Percentiles rank a stretch among this genome's conserved stretches.
phyloP scores from a whole-genome alignment of 257 asterid species.

The Salvia hispanica region DNA sequence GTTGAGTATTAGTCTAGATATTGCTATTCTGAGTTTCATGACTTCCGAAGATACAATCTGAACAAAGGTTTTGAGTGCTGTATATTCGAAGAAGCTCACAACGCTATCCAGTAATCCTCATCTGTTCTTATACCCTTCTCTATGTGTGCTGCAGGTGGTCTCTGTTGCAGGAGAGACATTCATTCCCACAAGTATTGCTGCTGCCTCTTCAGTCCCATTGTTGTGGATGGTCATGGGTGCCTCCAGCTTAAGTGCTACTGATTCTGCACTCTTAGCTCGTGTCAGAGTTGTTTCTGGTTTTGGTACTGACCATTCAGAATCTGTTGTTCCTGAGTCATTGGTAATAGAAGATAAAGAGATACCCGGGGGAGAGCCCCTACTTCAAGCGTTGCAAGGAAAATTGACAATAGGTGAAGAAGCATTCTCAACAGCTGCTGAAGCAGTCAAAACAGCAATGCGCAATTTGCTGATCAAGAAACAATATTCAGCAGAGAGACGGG shows the following conservation, averaged over 20 bases:
- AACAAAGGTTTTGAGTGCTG: too few species aligned
- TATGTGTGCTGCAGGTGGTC: conserved; percentile 51
- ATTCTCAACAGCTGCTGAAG: conserved; percentile 67
- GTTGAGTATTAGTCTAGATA: too few species aligned
- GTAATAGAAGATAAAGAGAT: conserved; percentile 60
- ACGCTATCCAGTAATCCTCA: background rate
- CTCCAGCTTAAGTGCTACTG: conserved; percentile 42
- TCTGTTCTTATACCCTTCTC: background rate
- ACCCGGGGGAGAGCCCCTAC: conserved; percentile 64
- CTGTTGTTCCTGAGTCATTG: conserved; percentile 24
- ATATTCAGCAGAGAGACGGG: conserved; percentile 70
- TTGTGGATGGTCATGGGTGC: conserved; percentile 97
- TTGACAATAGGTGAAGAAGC: conserved; percentile 60
- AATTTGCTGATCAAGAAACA: conserved; percentile 88
- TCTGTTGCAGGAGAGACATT: conserved; percentile 58
- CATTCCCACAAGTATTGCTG: conserved; percentile 75
- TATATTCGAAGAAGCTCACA: too few species aligned
- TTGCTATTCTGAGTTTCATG: too few species aligned
- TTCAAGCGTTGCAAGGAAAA: conserved; percentile 67
- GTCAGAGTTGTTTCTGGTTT: conserved; percentile 63
- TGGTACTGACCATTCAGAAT: conserved; percentile 35
- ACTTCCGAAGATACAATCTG: too few species aligned
- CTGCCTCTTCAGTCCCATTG: conserved; percentile 46
- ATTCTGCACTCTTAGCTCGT: conserved; percentile 55
- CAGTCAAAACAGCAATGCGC: conserved; percentile 77